These are phyloP conservation scores for Yarrowia sp. DNA, from an alignment of 805 yeast genomes.

Conservation along the genomic window DNA sequence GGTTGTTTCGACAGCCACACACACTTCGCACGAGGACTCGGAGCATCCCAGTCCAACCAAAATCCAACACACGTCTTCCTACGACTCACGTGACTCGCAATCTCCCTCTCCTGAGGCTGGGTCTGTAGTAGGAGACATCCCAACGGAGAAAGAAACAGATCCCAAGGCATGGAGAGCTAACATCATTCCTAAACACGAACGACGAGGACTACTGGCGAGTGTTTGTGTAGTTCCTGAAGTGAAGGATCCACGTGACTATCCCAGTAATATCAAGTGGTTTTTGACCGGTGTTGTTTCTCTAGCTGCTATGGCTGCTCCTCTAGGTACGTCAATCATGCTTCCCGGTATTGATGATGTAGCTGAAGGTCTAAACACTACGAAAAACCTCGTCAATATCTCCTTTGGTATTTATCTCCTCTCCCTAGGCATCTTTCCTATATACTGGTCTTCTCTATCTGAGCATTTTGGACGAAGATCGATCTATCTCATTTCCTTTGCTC, in stretches of 20 bases:
- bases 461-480: constrained; percentile 70
- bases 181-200: constrained; percentile 42
- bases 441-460: constrained; percentile 87
- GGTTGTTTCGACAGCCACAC: too few relatives aligned
- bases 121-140: neutral
- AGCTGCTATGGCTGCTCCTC: constrained; percentile 79
- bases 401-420: constrained; percentile 76
- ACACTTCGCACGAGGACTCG: neutral
- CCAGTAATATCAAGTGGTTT: constrained; percentile 48
- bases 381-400: constrained; percentile 65
- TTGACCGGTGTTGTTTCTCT: constrained; percentile 65
- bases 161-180: constrained; percentile 5
- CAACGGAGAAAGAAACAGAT: neutral
- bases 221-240: constrained; percentile 63
- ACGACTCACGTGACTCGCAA: neutral
- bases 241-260: constrained; percentile 66
- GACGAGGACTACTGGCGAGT: constrained; percentile 59
- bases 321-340: constrained; percentile 81
- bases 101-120: constrained; percentile 3
- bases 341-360: constrained; percentile 71
- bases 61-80: neutral
- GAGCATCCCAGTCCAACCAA: constrained; percentile 16
- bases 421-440: constrained; percentile 75
- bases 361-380: constrained; percentile 53
- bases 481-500: constrained; percentile 62